Evolutionary conservation across 179 eudicot species (phyloP).

Genomic region (Silene coronaria): DNA sequence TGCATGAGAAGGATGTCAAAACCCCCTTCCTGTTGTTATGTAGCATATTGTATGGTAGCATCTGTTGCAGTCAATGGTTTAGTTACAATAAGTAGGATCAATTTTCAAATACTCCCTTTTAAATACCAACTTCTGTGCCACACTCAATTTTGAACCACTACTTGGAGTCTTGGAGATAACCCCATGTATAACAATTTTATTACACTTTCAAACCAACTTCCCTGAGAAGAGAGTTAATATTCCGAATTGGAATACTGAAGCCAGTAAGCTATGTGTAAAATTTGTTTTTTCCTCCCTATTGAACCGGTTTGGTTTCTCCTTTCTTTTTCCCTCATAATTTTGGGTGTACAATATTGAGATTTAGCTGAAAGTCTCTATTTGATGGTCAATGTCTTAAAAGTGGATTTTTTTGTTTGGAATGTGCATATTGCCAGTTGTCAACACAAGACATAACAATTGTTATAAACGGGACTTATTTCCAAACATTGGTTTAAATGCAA

Average conservation of each 20-base stretch:
- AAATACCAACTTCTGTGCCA: not conserved
- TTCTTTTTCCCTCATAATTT: not conserved
- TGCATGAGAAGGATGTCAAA: not conserved
- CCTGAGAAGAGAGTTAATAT: not conserved
- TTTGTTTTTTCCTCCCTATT: not conserved
- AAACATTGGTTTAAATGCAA: no score
- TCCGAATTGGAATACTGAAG: not conserved
- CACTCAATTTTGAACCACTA: not conserved
- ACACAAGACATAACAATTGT: no score
- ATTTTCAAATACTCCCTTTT: not conserved
- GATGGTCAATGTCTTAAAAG: not conserved
- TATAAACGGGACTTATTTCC: no score
- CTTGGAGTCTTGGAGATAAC: not conserved
- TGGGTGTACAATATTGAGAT: not conserved
- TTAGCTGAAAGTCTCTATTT: not conserved
- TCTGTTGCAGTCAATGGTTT: not conserved
- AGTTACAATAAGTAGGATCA: not conserved
- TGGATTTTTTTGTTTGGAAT: no score
- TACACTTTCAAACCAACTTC: not conserved
- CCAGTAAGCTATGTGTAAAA: no score
- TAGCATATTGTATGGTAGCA: not conserved
- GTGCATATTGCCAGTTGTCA: no score
- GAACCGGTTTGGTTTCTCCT: not conserved
- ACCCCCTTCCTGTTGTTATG: not conserved
- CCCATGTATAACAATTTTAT: not conserved